These are phyloP conservation scores for Clavispora phyllophila DNA, from an alignment of 805 yeast species.

Conservation along the genomic window DNA sequence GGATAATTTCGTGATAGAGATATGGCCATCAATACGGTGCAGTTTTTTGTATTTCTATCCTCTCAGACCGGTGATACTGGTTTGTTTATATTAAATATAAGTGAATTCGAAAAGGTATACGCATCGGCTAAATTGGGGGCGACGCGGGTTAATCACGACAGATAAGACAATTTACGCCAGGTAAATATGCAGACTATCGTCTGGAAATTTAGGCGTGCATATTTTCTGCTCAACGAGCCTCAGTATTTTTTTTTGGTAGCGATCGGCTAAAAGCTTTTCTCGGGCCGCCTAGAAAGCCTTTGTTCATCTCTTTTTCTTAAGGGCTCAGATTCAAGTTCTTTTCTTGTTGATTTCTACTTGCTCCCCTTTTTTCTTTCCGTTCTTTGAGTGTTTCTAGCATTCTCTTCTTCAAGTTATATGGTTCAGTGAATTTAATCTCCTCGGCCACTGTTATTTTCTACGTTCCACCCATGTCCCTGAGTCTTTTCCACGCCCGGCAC, in stretches of 20 bases:
- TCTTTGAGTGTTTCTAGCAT: too few species aligned
- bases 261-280: too few species aligned
- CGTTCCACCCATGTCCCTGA: conserved; percentile 1
- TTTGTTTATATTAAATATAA: too few species aligned
- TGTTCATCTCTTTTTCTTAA: background rate
- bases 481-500: conserved; percentile 2
- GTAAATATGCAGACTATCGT: background rate
- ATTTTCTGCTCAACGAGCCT: background rate
- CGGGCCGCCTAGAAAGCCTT: background rate
- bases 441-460: background rate
- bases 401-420: background rate
- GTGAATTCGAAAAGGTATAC: too few species aligned
- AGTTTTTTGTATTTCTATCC: too few species aligned
- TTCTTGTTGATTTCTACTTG: background rate
- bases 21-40: too few species aligned
- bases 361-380: background rate
- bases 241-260: too few species aligned
- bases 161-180: background rate
- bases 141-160: background rate
- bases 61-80: too few species aligned
- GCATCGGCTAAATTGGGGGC: background rate
- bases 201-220: background rate
- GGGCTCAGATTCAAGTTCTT: background rate
- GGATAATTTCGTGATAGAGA: too few species aligned
- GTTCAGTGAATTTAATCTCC: background rate